Evolutionary conservation across 2,329 filamentous ascomycete genomes (phyloP), one percentile per base, ranked within the genome.

Genomic region (Colletotrichum scovillei): DNA sequence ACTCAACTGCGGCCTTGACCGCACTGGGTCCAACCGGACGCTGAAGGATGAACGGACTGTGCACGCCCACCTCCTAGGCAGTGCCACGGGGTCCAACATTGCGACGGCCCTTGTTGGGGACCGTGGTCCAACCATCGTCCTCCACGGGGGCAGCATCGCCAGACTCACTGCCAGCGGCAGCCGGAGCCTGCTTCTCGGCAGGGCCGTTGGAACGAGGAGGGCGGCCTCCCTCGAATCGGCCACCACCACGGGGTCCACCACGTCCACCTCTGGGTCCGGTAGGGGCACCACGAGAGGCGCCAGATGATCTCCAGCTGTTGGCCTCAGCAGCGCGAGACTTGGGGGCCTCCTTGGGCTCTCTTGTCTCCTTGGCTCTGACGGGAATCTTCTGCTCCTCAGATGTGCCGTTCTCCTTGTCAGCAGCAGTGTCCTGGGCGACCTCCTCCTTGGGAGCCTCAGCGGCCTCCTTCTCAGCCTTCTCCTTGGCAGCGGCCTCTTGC

Each of bases 121-220:
- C 91, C 30, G 89, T 92, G 75, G 89, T 91, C 91, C 91, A 92
- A 76, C 91, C 91, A 79, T 92, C 90, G 49, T 90, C 90, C 59
- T 90, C 88, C 63, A 84, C 81, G 52, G 84, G 81, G 63, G 68
- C 76, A 42, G 79, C 76, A 42, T 77, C 80, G 57, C 77, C 72
- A 67, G 79, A 76, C 49, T 77, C 80, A 49, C 77, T 78, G 56
- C 80, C 78, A 14, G 80, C 77, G 74, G 80, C 77, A 76, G 82
- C 71, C 78, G 82, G 78, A 78, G 82, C 78, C 75, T 83, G 83
- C 77, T 82, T 81, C 62, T 79, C 73, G 26, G 79, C 78, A 72
- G 85, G 78, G 12, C 84, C 87, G 79, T 90, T 90, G 72, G 85
- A 78, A 49, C 88, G 88, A 56, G 84, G 83, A 58, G 83, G 81